Percentiles rank a stretch among this genome's conserved stretches.
These are phyloP conservation scores for Vitis rupestris DNA, from an alignment of 164 flowering plant genomes.

Conservation along the genomic window DNA sequence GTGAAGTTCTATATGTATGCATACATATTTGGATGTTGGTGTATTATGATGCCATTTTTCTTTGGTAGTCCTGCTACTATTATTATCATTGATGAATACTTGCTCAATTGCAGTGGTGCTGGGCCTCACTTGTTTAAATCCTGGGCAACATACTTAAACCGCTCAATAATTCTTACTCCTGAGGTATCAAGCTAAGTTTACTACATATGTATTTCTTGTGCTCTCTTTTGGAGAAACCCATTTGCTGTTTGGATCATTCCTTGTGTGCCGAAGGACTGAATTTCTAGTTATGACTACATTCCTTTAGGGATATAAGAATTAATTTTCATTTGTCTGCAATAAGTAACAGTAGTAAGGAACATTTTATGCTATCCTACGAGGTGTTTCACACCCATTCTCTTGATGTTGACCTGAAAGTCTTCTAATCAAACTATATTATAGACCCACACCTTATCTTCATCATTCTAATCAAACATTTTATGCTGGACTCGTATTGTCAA, in stretches of 20 bases:
- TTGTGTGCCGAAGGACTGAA: not conserved
- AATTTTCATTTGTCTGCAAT: too few relatives aligned
- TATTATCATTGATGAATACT: not conserved
- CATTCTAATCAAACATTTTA: too few relatives aligned
- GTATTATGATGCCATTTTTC: not conserved
- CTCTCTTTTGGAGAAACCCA: too few relatives aligned
- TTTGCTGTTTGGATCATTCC: not conserved
- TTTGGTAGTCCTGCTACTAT: not conserved
- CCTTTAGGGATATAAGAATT: not conserved
- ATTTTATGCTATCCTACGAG: too few relatives aligned
- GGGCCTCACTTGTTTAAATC: conserved; percentile 96
- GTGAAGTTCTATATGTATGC: not conserved
- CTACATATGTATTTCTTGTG: not conserved
- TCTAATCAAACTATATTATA: too few relatives aligned
- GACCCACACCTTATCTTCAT: too few relatives aligned
- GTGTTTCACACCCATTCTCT: too few relatives aligned
- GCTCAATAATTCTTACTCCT: conserved; percentile 90
- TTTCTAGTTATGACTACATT: not conserved
- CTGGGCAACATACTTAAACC: conserved; percentile 83
- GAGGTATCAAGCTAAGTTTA: conserved; percentile 50
- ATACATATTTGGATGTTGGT: not conserved
- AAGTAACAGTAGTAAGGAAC: too few relatives aligned
- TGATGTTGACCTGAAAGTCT: too few relatives aligned
- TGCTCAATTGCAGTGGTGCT: conserved; percentile 68
- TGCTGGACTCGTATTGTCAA: too few relatives aligned